These are phyloP conservation scores for Trichoderma parareesei DNA, from an alignment of 495 filamentous ascomycete species.

Conservation along the genomic window DNA sequence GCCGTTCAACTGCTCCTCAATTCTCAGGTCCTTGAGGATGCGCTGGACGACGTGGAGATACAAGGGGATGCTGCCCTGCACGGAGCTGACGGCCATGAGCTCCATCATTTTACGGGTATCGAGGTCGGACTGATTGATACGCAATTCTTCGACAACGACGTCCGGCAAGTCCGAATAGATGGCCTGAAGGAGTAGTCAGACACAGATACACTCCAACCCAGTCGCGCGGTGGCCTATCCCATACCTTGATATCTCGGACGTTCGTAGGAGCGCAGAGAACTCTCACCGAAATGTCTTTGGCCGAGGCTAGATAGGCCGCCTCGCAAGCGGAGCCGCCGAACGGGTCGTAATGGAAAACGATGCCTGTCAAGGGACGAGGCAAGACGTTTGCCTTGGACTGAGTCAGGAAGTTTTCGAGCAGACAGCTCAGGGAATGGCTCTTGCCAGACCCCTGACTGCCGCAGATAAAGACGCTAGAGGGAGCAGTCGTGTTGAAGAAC, in stretches of 20 bases:
- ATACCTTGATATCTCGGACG: constrained; percentile 36
- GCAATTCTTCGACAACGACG: constrained; percentile 43
- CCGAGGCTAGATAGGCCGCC: constrained; percentile 55
- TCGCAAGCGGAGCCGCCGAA: constrained; percentile 55
- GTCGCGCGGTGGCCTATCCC: no score
- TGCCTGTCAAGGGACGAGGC: constrained; percentile 48
- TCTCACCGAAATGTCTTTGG: constrained; percentile 44
- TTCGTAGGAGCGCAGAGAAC: constrained; percentile 61
- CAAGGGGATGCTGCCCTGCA: constrained; percentile 40
- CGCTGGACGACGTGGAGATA: constrained; percentile 53
- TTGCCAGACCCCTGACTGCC: constrained; percentile 72
- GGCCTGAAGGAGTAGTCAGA: no score
- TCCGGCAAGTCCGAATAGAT: constrained; percentile 36
- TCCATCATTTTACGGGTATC: constrained; percentile 57
- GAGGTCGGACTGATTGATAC: constrained; percentile 50
- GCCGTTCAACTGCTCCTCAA: constrained; percentile 31
- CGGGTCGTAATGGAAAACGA: constrained; percentile 64
- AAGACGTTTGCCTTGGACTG: constrained; percentile 27
- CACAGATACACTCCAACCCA: no score
- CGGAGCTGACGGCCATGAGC: constrained; percentile 54
- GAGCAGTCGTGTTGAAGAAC: constrained; percentile 58
- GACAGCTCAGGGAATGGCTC: constrained; percentile 61
- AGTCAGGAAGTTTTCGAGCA: constrained; percentile 58
- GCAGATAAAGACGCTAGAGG: constrained; percentile 67
- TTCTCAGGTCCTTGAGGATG: constrained; percentile 53